Evolutionary conservation across 176 grass and related monocot genomes (phyloP), one percentile per base, ranked within the genome.

Genomic region (Tillandsia fasciculata): DNA sequence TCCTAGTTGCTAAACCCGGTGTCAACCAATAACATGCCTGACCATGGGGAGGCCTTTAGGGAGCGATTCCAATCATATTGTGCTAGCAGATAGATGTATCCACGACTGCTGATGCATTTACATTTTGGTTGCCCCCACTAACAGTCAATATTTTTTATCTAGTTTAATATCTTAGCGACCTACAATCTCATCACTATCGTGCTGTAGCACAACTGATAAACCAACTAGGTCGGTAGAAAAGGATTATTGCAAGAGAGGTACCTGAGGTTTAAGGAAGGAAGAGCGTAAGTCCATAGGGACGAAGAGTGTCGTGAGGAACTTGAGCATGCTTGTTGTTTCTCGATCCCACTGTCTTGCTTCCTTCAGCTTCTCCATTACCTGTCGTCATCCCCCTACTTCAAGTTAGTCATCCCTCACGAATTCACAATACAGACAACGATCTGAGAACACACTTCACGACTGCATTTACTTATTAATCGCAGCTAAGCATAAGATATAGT

Each of bases 341-440:
- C 77, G 86, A 12, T 70, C 75, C 82, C 70, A 76, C 1, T 80
- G 27, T 26, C 26, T 68, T 1, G 79, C 65, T 64, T 69, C 65
- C 65, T 87, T 89, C 64, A 86, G 86, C 65, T 86, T 94, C 67
- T 89, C 90, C 48, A 51, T 57, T 51, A 94, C 81, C 83, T 94
- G 83, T 65, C 68, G 63, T 28, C 33, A 42, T 42, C 33, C 24
- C 1, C 24, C 24, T 24, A 24, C 24, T 24, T 24, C 24, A 24
- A 5, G 33, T 42, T 6, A 20, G 20, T 20, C 20, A 20, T 20
- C 20, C 20, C 20, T 20, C 20, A 20, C 20, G 20, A 20, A 20
- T 42, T 42, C 33, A 42, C 33, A 42, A 42, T 42, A 42, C 33
- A 42, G 33, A 78, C 22, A 67, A 50, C 56, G 49, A 49, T 33